Base-by-base conservation (phyloP, 176 grass and related monocot genomes). In the Oryza longistaminata region DNA sequence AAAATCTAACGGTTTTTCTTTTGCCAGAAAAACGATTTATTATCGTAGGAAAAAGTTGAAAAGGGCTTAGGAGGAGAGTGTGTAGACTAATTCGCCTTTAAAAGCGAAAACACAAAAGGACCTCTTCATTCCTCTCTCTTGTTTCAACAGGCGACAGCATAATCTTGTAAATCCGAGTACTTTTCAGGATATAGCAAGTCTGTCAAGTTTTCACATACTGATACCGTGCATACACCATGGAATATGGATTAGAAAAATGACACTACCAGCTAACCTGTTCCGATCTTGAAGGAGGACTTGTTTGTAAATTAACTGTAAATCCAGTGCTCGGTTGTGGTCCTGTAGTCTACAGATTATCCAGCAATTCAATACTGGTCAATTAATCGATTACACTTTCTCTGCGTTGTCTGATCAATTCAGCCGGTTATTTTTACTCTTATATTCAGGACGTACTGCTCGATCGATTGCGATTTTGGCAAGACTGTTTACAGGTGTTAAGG, bases 401-500 rank as follows among this genome's bases (percentile, higher is more conserved):
- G 29, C 31, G 5, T 13, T 9, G 42, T 75, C 62, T 68, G 9
- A 2, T 48, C 73, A 70, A 74, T n/a, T n/a, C 26, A 11, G 25
- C 33, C 5, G 58, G 58, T 49, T 62, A 44, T n/a, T 16, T 62
- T 79, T 78, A 43, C 27, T 64, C 50, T 78, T 42, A 64, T 61
- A 58, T 42, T 45, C 43, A 58, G 45, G 58, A 24, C 8, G 58
- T 62, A 27, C 70, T 15, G 73, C 50, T 3, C 3, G 73, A 71
- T 3, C 3, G 40, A 52, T 52, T 4, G 64, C 26, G 70, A 83
- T 7, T 7, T 35, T 62, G 19, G n/a, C n/a, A 21, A 39, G 58
- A 67, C n/a, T 31, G 70, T 14, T 14, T 72, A 26, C 62, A 31
- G 71, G 37, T 71, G 78, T 35, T n/a, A n/a, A 77, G 64, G 72